These are phyloP conservation scores for Ilex aquifolium DNA, from an alignment of 257 asterid genomes.

Conservation along the genomic window DNA sequence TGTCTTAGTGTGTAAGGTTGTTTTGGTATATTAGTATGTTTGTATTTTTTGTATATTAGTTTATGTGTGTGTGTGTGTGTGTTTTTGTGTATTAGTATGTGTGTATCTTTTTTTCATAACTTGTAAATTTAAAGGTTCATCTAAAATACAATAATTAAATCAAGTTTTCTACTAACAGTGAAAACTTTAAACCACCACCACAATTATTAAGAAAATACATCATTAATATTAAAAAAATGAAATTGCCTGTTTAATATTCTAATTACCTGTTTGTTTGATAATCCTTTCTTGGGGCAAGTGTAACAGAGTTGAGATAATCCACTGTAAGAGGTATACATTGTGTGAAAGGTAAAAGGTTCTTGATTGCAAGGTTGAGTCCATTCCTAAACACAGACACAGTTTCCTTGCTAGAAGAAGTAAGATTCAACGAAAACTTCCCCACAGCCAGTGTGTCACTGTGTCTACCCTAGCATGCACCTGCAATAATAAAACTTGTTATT, in stretches of 20 bases:
- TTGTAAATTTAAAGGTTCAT: no score
- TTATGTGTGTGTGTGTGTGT: no score
- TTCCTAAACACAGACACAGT: constrained; percentile 54
- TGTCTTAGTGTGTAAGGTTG: no score
- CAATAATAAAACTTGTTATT: constrained; percentile 5
- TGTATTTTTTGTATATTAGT: no score
- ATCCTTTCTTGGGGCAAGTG: constrained; percentile 79
- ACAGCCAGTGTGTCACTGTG: constrained; percentile 65
- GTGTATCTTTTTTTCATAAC: no score
- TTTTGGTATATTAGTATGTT: no score
- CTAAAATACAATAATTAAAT: no score
- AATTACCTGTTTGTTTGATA: constrained; percentile 71
- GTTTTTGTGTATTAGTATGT: no score
- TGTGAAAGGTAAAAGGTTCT: constrained; percentile 65
- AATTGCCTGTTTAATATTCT: neutral
- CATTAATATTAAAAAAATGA: no score
- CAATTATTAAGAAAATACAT: no score
- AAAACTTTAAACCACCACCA: no score
- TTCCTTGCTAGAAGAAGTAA: constrained; percentile 65
- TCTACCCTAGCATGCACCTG: constrained; percentile 83
- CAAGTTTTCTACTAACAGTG: no score
- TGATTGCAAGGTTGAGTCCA: constrained; percentile 43
- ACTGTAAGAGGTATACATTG: constrained; percentile 60
- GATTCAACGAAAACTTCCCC: constrained; percentile 81
- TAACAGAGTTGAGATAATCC: constrained; percentile 60